A percentile compares a stretch with the other conserved stretches of the same genome.
These are phyloP conservation scores for Geotrichum reessii DNA, from an alignment of 1,139 yeast species.

Conservation along the genomic window DNA sequence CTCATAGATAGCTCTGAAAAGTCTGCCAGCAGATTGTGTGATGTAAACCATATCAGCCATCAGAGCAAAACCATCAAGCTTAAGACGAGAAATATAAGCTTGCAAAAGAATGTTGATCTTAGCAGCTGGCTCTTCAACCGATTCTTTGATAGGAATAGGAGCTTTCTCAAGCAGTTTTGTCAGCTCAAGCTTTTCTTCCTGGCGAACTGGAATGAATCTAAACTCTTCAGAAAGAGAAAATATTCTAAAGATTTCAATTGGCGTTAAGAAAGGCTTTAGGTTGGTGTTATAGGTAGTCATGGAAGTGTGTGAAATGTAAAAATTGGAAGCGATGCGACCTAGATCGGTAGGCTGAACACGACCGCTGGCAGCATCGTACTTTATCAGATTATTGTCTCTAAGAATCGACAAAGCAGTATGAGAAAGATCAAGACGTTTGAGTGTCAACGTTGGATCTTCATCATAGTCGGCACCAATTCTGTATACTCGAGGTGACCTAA, in stretches of 20 bases:
- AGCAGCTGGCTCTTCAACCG: slow-evolving; percentile 63
- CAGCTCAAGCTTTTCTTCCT: slow-evolving; percentile 79
- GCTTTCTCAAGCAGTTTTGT: slow-evolving; percentile 62
- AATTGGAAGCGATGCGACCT: slow-evolving; percentile 83
- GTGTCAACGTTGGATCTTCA: slow-evolving; percentile 44
- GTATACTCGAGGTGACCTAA: slow-evolving; percentile 64
- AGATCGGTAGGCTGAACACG: slow-evolving; percentile 57
- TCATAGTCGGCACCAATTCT: slow-evolving; percentile 66
- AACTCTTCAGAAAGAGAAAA: slow-evolving; percentile 85
- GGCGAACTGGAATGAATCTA: slow-evolving; percentile 73
- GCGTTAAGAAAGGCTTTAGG: slow-evolving; percentile 58
- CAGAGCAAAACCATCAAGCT: slow-evolving; percentile 82
- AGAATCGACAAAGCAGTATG: slow-evolving; percentile 70
- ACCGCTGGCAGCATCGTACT: slow-evolving; percentile 52
- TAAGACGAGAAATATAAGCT: slow-evolving; percentile 70
- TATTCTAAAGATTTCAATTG: slow-evolving; percentile 68
- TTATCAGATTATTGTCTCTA: slow-evolving; percentile 49
- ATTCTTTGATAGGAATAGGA: slow-evolving; percentile 81
- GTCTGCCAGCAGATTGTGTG: slow-evolving; percentile 88
- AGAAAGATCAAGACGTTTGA: slow-evolving; percentile 59
- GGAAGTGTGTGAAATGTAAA: slow-evolving; percentile 71
- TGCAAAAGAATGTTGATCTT: slow-evolving; percentile 79
- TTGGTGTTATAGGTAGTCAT: slow-evolving; percentile 55
- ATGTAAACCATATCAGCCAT: slow-evolving; percentile 91
- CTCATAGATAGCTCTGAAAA: slow-evolving; percentile 80